phyloP scores from a whole-genome alignment of 257 asterid genomes.

The Craterostigma plantagineum region DNA sequence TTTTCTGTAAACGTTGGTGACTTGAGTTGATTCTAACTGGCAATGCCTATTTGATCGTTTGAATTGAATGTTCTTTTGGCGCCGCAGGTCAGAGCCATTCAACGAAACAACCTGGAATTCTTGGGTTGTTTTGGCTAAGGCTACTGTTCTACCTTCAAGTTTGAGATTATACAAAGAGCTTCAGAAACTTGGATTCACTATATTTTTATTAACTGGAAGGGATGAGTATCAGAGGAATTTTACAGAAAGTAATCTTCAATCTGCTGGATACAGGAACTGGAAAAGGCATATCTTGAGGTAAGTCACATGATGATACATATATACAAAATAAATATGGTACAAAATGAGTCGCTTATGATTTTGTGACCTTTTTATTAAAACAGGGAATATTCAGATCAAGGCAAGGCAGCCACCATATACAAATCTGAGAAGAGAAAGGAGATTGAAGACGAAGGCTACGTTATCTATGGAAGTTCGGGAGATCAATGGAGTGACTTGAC shows the following conservation, averaged over 20 bases:
- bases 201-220: conserved; percentile 65
- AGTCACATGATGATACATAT: too few species aligned
- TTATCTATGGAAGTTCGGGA: conserved; percentile 60
- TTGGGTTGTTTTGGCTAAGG: conserved; percentile 61
- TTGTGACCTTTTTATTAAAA: too few species aligned
- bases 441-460: conserved; percentile 62
- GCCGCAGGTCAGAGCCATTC: conserved; percentile 45
- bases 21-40: too few species aligned
- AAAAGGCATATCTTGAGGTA: conserved; percentile 75
- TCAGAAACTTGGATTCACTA: conserved; percentile 37
- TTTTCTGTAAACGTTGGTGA: too few species aligned
- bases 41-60: not conserved
- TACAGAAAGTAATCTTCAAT: conserved; percentile 34
- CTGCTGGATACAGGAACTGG: conserved; percentile 62
- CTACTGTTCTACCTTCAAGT: conserved; percentile 62
- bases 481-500: conserved; percentile 88
- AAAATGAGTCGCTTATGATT: too few species aligned
- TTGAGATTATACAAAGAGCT: conserved; percentile 52
- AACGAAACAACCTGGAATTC: conserved; percentile 35
- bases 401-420: conserved; percentile 40
- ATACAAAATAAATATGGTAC: too few species aligned
- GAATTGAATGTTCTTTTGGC: conserved; percentile 6
- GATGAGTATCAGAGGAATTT: conserved; percentile 50
- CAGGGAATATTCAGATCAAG: conserved; percentile 48
- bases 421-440: conserved; percentile 72